Percentiles rank a stretch among this genome's conserved stretches.
phyloP scores from a whole-genome alignment of 2,329 filamentous ascomycete species.

The Talaromyces albobiverticillius region DNA sequence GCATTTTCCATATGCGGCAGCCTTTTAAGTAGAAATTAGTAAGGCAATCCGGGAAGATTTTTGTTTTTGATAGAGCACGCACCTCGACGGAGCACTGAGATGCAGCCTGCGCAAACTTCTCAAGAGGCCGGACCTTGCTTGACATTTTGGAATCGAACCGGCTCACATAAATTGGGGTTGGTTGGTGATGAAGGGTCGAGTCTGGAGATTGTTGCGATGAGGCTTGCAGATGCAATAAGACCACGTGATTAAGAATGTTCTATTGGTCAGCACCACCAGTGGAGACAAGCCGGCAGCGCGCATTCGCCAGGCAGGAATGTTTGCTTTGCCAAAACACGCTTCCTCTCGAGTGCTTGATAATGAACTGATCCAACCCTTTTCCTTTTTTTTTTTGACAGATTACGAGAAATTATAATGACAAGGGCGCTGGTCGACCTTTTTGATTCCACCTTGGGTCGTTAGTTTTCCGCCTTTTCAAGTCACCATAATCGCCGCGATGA shows the following conservation, averaged over 20 bases:
- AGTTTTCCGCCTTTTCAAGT: constrained; percentile 6
- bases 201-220: too few relatives aligned
- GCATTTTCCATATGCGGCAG: constrained; percentile 84
- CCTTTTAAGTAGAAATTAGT: constrained; percentile 51
- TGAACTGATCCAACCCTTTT: background rate
- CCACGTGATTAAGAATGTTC: background rate
- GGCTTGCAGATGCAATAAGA: background rate
- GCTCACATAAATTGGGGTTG: background rate
- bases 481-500: constrained; percentile 33
- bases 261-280: background rate
- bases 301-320: constrained; percentile 5
- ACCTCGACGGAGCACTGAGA: constrained; percentile 67
- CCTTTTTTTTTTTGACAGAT: background rate
- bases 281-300: constrained; percentile 1
- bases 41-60: background rate
- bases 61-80: constrained; percentile 18
- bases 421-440: background rate
- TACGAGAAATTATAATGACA: background rate
- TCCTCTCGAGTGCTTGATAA: background rate
- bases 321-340: constrained; percentile 21
- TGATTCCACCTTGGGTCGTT: constrained; percentile 6
- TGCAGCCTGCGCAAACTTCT: constrained; percentile 65
- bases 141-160: constrained; percentile 35
- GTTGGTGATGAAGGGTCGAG: background rate
- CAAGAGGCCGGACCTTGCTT: constrained; percentile 59